Conservation (phyloP, 495 filamentous ascomycete genomes). For the Neurospora sp. region DNA sequence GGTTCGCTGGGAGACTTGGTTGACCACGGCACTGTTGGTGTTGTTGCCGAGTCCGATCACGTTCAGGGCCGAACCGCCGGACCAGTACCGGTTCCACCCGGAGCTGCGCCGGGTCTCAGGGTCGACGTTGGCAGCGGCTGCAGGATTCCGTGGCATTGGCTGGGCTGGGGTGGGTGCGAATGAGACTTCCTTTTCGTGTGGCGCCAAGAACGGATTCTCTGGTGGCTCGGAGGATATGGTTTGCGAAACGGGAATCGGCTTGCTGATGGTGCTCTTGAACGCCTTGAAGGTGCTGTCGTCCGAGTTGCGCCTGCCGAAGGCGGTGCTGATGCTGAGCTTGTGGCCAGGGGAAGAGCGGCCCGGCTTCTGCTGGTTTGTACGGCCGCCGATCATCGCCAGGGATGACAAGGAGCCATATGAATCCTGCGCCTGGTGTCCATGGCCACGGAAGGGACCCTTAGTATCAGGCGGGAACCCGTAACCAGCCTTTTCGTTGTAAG, state of each 20-base stretch:
- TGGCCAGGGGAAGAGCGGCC: slow-evolving; percentile 25
- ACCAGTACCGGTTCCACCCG: slow-evolving; percentile 54
- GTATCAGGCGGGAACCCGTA: slow-evolving; percentile 45
- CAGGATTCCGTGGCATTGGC: slow-evolving; percentile 25
- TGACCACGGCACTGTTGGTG: slow-evolving; percentile 1
- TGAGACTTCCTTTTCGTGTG: slow-evolving; percentile 32
- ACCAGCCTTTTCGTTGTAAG: slow-evolving; percentile 40
- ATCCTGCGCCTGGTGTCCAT: slow-evolving; percentile 36
- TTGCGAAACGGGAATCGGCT: slow-evolving; percentile 32
- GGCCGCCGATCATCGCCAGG: slow-evolving; percentile 46
- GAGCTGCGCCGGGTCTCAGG: slow-evolving; percentile 40
- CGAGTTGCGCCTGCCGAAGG: slow-evolving; percentile 31
- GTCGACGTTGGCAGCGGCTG: slow-evolving; percentile 9
- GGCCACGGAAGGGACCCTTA: slow-evolving; percentile 35
- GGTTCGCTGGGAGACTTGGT: slow-evolving; percentile 28
- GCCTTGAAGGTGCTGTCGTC: slow-evolving; percentile 39
- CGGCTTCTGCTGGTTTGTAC: slow-evolving; percentile 30
- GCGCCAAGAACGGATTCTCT: slow-evolving; percentile 14
- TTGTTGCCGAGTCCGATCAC: slow-evolving; percentile 38
- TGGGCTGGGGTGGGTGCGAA: slow-evolving; percentile 28
- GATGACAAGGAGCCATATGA: slow-evolving; percentile 44
- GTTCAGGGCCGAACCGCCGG: slow-evolving; percentile 42
- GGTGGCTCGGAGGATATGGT: slow-evolving; percentile 3
- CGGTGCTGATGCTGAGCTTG: slow-evolving; percentile 40
- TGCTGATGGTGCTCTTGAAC: slow-evolving; percentile 45